A percentile compares a stretch with the other conserved stretches of the same genome.
Conservation (phyloP, 108 stramenopile species). For the Aurantiochytrium sp. region DNA sequence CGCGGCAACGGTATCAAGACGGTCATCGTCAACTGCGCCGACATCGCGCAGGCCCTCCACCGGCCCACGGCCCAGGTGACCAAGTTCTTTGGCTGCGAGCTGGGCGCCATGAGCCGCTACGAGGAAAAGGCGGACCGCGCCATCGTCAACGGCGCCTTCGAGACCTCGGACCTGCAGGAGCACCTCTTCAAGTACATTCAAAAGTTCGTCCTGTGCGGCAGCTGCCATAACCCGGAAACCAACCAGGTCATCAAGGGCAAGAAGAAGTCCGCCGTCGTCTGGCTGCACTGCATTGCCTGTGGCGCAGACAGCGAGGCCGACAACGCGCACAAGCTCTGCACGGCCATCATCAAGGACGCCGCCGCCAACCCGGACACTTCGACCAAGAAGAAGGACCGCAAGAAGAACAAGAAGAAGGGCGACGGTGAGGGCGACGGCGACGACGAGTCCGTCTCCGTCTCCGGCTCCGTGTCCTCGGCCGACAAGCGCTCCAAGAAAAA, state of each 20-base stretch:
- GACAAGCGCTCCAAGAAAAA: constrained; percentile 25
- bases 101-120: constrained; percentile 94
- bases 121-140: constrained; percentile 83
- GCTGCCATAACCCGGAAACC: constrained; percentile 91
- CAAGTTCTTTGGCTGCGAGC: constrained; percentile 92
- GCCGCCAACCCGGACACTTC: constrained; percentile 46
- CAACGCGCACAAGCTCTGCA: constrained; percentile 85
- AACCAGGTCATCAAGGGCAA: constrained; percentile 93
- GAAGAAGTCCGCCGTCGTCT: constrained; percentile 55
- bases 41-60: constrained; percentile 74
- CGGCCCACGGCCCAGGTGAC: constrained; percentile 69
- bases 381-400: constrained; percentile 68
- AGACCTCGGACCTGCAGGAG: constrained; percentile 77
- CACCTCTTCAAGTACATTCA: constrained; percentile 87
- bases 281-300: constrained; percentile 92
- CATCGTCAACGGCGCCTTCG: constrained; percentile 94
- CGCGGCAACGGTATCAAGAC: constrained; percentile 99
- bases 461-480: background rate
- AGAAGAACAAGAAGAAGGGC: constrained; percentile 47
- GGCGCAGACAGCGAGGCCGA: constrained; percentile 88
- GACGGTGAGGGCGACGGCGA: constrained; percentile 61
- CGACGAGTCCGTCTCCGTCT: constrained; percentile 59
- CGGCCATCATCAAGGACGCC: constrained; percentile 30
- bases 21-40: constrained; percentile 86
- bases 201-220: constrained; percentile 91